These are phyloP conservation scores for Apocynum venetum DNA, from an alignment of 257 asterid genomes.

Conservation along the genomic window DNA sequence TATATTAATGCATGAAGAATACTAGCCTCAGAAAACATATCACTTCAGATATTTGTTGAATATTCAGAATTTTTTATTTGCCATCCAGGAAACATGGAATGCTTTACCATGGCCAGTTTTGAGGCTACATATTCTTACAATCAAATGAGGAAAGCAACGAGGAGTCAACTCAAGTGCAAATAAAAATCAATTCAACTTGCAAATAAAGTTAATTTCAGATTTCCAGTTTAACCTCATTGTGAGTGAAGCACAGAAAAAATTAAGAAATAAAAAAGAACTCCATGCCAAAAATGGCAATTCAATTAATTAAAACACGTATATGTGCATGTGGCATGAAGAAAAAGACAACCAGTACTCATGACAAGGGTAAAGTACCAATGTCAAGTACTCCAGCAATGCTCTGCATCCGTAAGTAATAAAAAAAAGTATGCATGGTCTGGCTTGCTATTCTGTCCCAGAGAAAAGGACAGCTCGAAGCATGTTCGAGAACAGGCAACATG, in stretches of 20 bases:
- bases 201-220: not conserved
- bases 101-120: not conserved
- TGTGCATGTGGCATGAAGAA: not conserved
- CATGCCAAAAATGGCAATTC: not conserved
- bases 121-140: not conserved
- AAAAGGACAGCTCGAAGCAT: not conserved
- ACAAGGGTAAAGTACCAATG: too few species aligned
- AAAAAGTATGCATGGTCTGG: not conserved
- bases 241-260: not conserved
- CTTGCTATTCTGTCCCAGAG: not conserved
- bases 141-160: not conserved
- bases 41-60: constrained; percentile 13
- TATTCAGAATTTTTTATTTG: not conserved
- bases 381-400: not conserved
- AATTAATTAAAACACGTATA: not conserved
- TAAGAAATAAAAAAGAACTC: not conserved
- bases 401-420: not conserved
- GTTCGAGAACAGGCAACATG: not conserved
- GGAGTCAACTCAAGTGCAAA: not conserved
- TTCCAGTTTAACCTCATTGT: not conserved
- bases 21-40: constrained; percentile 10
- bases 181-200: not conserved
- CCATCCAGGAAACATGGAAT: not conserved
- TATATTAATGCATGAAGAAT: not conserved
- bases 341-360: not conserved